Evolutionary conservation across 2,329 filamentous ascomycete genomes (phyloP), one percentile per base, ranked within the genome.

Genomic region (Alternaria sp.): DNA sequence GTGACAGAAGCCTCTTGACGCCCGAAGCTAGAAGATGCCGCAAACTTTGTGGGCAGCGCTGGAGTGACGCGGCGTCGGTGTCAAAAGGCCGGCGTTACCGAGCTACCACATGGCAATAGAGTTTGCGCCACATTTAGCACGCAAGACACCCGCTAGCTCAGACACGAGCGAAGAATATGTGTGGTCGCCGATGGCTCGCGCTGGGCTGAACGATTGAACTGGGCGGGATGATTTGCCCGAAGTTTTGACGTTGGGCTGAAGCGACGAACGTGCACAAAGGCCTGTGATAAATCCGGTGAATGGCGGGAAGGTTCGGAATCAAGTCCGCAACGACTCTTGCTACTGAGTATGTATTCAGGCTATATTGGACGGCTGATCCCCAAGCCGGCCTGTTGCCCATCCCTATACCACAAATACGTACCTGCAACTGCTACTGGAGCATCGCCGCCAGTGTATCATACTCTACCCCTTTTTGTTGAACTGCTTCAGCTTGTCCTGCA

Each of bases 401-500:
- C 21, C 26, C 49, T 45, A 17, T 54, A 21, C 15, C 30, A 11
- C 17, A n/a, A 6, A 51, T 15, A 30, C 17, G 13, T 26, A 28
- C 11, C 11, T 12, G 46, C 36, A 3, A 40, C 49, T 36, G 49
- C 21, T 36, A 17, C 49, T n/a, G 49, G 19, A 52, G 17, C 19
- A 52, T 17, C 6, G 44, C 21, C 15, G 17, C 25, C 11, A 32
- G 17, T 46, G 44, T 56, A 25, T 23, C 26, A 21, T 52, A 28
- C 28, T 25, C 49, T 58, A 69, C 8, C 46, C 54, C 57, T 68
- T 73, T 59, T 73, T 69, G 49, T 74, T 70, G 54, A 79, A 77
- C 46, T 77, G 70, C 51, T 69, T 74, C 51, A 80, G 63, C 69
- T 80, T 80, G 54, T 79, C 69, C 51, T 79, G 72, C 10, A 80